phyloP scores from a whole-genome alignment of 169 alveolate genomes.

The Plasmodium gaboni region DNA sequence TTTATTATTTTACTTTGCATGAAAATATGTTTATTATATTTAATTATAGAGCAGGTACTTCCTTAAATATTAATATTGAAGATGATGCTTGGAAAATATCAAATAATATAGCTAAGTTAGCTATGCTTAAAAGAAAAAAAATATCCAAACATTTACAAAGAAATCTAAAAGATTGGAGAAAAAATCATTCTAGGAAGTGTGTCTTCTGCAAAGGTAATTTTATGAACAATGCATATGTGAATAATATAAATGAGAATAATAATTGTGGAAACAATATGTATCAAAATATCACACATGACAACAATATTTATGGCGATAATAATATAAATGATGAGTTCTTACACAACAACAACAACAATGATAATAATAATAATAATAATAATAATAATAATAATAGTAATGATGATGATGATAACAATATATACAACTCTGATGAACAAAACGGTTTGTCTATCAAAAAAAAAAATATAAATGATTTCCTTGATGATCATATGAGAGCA shows the following conservation, averaged over 20 bases:
- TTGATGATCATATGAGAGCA: no score
- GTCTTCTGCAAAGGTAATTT: slow-evolving; percentile 77
- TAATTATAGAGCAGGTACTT: slow-evolving; percentile 78
- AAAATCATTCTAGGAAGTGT: slow-evolving; percentile 77
- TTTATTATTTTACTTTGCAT: slow-evolving; percentile 77
- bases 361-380: no score
- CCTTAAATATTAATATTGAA: slow-evolving; percentile 78
- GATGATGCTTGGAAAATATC: slow-evolving; percentile 77
- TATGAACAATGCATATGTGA: neutral
- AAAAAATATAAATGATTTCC: no score
- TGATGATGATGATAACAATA: no score
- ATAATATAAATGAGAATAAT: neutral
- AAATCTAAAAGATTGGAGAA: slow-evolving; percentile 78
- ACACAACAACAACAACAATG: no score
- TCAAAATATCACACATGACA: neutral
- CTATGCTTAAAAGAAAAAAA: slow-evolving; percentile 78
- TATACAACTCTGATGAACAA: no score
- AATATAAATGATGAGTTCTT: neutral
- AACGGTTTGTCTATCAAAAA: no score
- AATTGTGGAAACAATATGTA: neutral
- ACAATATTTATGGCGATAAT: neutral
- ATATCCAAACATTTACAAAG: slow-evolving; percentile 67
- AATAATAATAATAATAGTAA: no score
- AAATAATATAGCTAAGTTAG: slow-evolving; percentile 78
- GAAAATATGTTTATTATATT: slow-evolving; percentile 78